Percentiles rank a stretch among this genome's conserved stretches.
Conservation (phyloP, 352 stramenopile genomes). For the Pythium aphanidermatum region DNA sequence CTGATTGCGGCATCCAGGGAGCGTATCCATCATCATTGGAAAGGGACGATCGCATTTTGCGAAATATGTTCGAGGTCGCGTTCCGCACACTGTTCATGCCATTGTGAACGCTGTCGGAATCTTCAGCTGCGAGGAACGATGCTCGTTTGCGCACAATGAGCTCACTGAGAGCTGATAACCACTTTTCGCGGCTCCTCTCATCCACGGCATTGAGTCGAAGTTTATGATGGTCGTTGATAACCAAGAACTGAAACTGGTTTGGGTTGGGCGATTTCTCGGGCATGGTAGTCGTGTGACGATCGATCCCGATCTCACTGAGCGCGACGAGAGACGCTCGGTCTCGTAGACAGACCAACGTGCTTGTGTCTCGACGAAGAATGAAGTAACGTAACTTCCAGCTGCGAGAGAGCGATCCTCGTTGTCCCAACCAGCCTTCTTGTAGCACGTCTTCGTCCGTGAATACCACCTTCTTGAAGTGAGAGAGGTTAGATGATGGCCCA, state of each 20-base stretch:
- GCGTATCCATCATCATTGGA: slow-evolving; percentile 41
- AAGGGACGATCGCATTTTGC: slow-evolving; percentile 45
- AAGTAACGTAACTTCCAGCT: slow-evolving; percentile 87
- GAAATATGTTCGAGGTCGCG: slow-evolving; percentile 23
- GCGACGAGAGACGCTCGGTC: slow-evolving; percentile 69
- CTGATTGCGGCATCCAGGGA: slow-evolving; percentile 22
- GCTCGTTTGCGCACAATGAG: slow-evolving; percentile 72
- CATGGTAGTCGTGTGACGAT: slow-evolving; percentile 65
- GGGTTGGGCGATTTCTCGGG: slow-evolving; percentile 54
- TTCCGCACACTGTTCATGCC: slow-evolving; percentile 3
- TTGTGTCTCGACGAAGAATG: slow-evolving; percentile 57
- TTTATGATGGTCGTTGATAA: slow-evolving; percentile 65
- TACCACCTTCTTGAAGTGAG: slow-evolving; percentile 49
- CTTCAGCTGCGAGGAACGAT: slow-evolving; percentile 70
- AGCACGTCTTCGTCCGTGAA: slow-evolving; percentile 68
- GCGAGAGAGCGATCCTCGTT: slow-evolving; percentile 56
- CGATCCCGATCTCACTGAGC: slow-evolving; percentile 60
- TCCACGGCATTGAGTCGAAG: slow-evolving; percentile 72
- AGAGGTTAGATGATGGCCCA: slow-evolving; percentile 27
- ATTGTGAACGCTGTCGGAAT: slow-evolving; percentile 48
- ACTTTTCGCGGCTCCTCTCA: slow-evolving; percentile 39
- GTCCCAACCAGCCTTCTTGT: slow-evolving; percentile 72
- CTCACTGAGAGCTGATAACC: slow-evolving; percentile 73
- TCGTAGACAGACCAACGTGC: slow-evolving; percentile 68
- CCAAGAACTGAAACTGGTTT: slow-evolving; percentile 76